These are phyloP conservation scores for Torulaspora franciscae DNA, from an alignment of 805 yeast genomes.

Conservation along the genomic window DNA sequence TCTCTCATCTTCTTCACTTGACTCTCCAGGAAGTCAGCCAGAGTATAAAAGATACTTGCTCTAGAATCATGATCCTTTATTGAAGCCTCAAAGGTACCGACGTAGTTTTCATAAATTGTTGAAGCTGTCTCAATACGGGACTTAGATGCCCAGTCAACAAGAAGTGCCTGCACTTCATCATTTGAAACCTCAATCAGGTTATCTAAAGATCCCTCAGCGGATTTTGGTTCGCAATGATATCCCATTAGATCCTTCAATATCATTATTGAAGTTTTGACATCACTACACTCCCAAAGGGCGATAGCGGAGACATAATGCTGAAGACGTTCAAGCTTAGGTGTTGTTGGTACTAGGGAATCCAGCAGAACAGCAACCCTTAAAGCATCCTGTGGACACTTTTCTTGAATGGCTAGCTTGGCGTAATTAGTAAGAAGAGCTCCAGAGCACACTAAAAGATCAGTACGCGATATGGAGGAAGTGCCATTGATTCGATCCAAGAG, in stretches of 20 bases:
- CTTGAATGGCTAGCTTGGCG: conserved; percentile 12
- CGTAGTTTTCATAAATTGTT: conserved; percentile 52
- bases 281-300: conserved; percentile 61
- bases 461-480: neutral
- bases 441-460: conserved; percentile 5
- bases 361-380: conserved; percentile 18
- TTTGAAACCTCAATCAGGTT: conserved; percentile 16
- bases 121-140: conserved; percentile 66
- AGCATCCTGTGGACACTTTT: conserved; percentile 24
- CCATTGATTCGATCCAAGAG: neutral
- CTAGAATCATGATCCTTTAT: conserved; percentile 26
- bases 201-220: neutral
- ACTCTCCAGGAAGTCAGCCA: conserved; percentile 70
- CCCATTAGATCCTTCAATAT: conserved; percentile 41
- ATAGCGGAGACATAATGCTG: conserved; percentile 40
- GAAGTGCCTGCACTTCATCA: conserved; percentile 35
- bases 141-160: conserved; percentile 66
- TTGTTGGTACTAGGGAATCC: conserved; percentile 7
- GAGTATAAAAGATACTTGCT: conserved; percentile 49
- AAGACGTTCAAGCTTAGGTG: conserved; percentile 26
- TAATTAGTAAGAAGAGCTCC: conserved; percentile 11
- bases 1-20: conserved; percentile 48
- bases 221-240: neutral
- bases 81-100: conserved; percentile 36
- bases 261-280: conserved; percentile 51